Base-by-base conservation (phyloP, 768 basidiomycete species). In the Paxillus involutus region DNA sequence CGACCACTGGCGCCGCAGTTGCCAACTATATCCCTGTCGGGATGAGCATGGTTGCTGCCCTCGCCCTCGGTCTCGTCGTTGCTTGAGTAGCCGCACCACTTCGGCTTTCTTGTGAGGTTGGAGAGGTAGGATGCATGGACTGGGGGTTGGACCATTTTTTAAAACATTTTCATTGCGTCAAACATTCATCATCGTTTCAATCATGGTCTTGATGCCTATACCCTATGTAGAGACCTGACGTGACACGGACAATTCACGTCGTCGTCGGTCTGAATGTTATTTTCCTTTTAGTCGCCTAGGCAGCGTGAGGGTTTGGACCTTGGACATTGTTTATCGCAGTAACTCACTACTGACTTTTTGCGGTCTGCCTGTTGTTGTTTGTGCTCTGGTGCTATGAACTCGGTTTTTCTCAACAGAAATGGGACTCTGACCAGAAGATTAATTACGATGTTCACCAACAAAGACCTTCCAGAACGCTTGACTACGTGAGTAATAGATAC, bases 41-140 rank as follows among this genome's bases (percentile, higher is more conserved):
- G 17, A 50, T 70, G 59, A 57, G 68, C 56, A 65, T 70, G 63
- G 68, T 41, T 12, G 66, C 62, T 11, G 69, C 70, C 19, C 47
- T 65, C 36, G 13, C 53, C 1, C 55, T 71, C 16, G 68, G 70
- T 19, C 50, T 70, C 14, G 50, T 64, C 14, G 62, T 71, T 17
- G 68, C 65, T 11, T 70, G 52, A 65, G 33, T 9, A 2, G 3
- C 16, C 37, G 29, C 17, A 32, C 8, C 35, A 9, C 35, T 33
- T 11, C 35, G 35, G 30, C 35, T 47, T 47, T 37, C n/a, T 11
- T 32, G 32, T 11, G 32, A 17, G 14, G 26, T 29, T 7, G 12
- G 29, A 52, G 29, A 53, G 42, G 17, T 29, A 24, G 42, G 10
- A 40, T 30, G 29, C 29, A 9, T 26, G 43, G 24, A 51, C 47